phyloP scores from a whole-genome alignment of 257 asterid species.

The Lycium ferocissimum region DNA sequence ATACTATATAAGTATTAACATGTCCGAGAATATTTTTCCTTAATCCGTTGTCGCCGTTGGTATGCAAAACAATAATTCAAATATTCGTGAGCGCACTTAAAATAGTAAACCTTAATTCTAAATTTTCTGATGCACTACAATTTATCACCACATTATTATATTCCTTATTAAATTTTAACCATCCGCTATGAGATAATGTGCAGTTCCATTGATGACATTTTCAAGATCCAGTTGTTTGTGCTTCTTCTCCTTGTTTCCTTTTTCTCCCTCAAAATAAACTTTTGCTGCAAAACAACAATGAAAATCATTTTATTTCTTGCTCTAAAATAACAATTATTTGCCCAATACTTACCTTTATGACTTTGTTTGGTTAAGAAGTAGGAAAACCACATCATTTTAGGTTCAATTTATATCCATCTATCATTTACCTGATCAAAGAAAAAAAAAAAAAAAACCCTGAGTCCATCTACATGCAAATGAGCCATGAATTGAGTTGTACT shows the following conservation, averaged over 20 bases:
- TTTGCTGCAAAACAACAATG: not conserved
- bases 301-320: not conserved
- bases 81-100: not conserved
- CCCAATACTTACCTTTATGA: not conserved
- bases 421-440: too few species aligned
- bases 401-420: not conserved
- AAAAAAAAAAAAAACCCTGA: not conserved
- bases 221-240: not conserved
- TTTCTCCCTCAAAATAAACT: not conserved
- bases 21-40: not conserved
- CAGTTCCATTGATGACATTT: conserved; percentile 11
- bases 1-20: not conserved
- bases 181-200: not conserved
- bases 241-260: not conserved
- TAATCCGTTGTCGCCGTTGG: not conserved
- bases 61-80: not conserved
- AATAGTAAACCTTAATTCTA: not conserved
- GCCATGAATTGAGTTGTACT: conserved; percentile 23
- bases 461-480: not conserved
- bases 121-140: not conserved
- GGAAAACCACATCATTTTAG: not conserved
- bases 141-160: not conserved
- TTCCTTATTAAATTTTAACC: conserved; percentile 12
- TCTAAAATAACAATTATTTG: not conserved
- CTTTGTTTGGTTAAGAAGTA: not conserved